Evolutionary conservation across 2,329 filamentous ascomycete genomes (phyloP), one percentile per base, ranked within the genome.

Genomic region (Myriangium duriaei): DNA sequence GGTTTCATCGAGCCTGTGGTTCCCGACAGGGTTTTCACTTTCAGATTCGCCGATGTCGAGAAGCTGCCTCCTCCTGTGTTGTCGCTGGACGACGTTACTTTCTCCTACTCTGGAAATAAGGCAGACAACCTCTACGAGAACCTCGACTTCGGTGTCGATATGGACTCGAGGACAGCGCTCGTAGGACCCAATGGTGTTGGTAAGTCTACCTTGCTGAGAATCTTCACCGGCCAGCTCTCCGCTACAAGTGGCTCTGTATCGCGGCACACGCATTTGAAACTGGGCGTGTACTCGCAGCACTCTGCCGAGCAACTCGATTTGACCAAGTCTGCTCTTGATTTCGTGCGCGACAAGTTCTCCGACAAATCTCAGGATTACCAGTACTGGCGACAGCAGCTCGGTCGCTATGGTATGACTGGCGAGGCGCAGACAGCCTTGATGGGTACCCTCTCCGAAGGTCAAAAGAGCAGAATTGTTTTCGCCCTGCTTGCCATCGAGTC

Each of bases 171-270:
- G 68, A 93, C 87, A 32, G 88, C 88, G 33, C 79, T 98, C 45
- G 91, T 98, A 58, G 91, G 91, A 43, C 91, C 91, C 60, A 96
- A 96, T 65, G 91, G 91, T 86, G 91, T 96, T 42, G 91, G 91
- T 62, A 98, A 98, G 71, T 96, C 91, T 15, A 96, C 91, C 11
- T 74, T 96, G 41, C 79, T 98, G 47, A 81, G 84, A 51, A 77
- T 98, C 51, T 96, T 98, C 84, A 96, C 88, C 11, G 87, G 86
- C 63, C 86, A 91, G 68, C 76, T 96, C 38, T 86, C 79, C 19
- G 82, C 91, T 31, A 94, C 84, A 30, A 67, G 67, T 40, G 91
- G 91, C 51, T 67, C 72, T 45, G 85, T 98, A 48, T 82, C 78
- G 49, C 79, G 87, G 47, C 92, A 98, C 71, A 96, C 91, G 40